Evolutionary conservation across 352 stramenopile species (phyloP).

Genomic region (Phytopythium vexans): DNA sequence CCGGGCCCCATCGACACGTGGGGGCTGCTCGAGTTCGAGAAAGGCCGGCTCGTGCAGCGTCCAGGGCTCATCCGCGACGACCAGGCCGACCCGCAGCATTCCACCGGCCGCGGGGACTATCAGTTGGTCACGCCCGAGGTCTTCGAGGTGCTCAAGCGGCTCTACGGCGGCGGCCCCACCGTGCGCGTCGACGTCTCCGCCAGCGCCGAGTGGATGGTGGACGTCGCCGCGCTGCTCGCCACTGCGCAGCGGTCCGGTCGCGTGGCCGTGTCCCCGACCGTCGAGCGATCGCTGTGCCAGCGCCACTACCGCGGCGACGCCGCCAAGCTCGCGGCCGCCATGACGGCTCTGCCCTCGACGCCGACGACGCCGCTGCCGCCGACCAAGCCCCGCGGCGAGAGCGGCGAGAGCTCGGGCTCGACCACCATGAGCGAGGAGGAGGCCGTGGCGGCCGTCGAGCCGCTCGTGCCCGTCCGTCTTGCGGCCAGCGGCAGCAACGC

Average conservation of each 20-base stretch:
- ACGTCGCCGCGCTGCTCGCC: conserved; percentile 25
- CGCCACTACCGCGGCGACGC: conserved; percentile 36
- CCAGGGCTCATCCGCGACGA: conserved; percentile 34
- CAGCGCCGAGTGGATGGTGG: conserved; percentile 35
- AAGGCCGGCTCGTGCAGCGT: conserved; percentile 46
- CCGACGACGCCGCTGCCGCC: conserved; percentile 14
- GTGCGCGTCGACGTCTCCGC: conserved; percentile 36
- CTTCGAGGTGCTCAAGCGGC: conserved; percentile 64
- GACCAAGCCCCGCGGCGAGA: conserved; percentile 2
- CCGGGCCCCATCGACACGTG: conserved; percentile 63
- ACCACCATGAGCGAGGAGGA: conserved; percentile 8
- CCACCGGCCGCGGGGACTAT: conserved; percentile 35
- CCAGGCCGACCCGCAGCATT: conserved; percentile 11
- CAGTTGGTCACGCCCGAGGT: conserved; percentile 65
- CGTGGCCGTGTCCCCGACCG: conserved; percentile 15
- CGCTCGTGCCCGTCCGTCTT: not conserved
- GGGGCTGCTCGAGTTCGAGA: conserved; percentile 45
- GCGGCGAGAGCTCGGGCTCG: conserved; percentile 9
- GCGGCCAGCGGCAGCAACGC: too few relatives aligned
- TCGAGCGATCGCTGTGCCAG: conserved; percentile 43
- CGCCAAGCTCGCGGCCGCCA: conserved; percentile 12
- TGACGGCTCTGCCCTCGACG: conserved; percentile 2
- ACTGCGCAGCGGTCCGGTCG: conserved; percentile 18
- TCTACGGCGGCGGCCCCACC: conserved; percentile 61
- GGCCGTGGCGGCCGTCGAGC: conserved; percentile 14